A percentile compares a stretch with the other conserved stretches of the same genome.
These are phyloP conservation scores for Eutrema yunnanense DNA, from an alignment of 345 rosid species.

Conservation along the genomic window DNA sequence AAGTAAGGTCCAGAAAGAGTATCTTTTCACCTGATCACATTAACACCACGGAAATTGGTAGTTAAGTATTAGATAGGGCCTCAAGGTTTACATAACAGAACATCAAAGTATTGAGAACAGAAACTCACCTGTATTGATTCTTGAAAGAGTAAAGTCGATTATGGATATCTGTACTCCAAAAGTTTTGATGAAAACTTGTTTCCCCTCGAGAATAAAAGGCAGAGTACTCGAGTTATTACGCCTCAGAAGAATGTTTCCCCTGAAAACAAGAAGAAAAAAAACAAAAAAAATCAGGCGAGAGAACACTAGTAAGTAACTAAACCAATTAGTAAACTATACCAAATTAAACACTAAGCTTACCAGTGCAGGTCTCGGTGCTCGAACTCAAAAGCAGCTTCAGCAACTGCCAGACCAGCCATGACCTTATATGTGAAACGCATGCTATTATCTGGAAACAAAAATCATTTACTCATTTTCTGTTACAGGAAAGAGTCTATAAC, in stretches of 20 bases:
- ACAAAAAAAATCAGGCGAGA: conserved; percentile 4
- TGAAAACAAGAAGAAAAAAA: conserved; percentile 24
- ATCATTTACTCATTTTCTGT: background rate
- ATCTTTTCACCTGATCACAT: conserved; percentile 59
- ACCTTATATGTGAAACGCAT: conserved; percentile 44
- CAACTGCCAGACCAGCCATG: conserved; percentile 81
- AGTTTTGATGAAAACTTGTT: conserved; percentile 40
- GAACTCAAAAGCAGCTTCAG: conserved; percentile 93
- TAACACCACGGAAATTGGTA: background rate
- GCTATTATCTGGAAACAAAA: background rate
- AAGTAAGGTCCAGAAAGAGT: conserved; percentile 74
- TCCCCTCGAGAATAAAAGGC: conserved; percentile 60
- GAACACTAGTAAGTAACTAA: background rate
- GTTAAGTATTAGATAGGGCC: background rate
- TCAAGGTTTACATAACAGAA: background rate
- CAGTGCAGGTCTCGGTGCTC: conserved; percentile 95
- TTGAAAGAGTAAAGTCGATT: conserved; percentile 90
- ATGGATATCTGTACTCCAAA: conserved; percentile 64
- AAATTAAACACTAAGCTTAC: conserved; percentile 33
- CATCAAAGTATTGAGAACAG: background rate
- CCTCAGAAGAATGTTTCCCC: conserved; percentile 86
- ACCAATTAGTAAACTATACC: background rate
- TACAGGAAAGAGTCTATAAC: background rate
- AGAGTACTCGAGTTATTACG: conserved; percentile 50
- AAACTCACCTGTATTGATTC: conserved; percentile 74